Evolutionary conservation across 1,284 basidiomycete genomes (phyloP).

Genomic region (Ceratobasidium papillatum): DNA sequence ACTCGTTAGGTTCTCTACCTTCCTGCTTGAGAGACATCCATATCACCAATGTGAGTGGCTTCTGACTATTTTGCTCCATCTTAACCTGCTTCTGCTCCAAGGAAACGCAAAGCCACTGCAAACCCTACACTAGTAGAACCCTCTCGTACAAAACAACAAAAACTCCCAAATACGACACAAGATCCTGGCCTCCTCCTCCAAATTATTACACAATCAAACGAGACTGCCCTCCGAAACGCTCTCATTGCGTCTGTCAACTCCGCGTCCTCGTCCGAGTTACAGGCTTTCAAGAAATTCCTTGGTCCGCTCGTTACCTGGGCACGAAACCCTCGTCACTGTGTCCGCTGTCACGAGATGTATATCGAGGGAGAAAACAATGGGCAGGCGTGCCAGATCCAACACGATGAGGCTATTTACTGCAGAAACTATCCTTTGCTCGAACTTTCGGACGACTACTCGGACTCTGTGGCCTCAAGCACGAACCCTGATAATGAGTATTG

Average conservation of each 20-base stretch:
- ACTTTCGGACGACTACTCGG: not conserved
- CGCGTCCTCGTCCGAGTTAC: not conserved
- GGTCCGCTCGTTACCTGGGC: not conserved
- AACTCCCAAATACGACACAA: not conserved
- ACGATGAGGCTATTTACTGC: not conserved
- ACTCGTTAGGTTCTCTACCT: no score
- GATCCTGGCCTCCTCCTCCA: not conserved
- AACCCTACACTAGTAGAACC: not conserved
- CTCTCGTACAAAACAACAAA: not conserved
- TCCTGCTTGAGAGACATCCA: no score
- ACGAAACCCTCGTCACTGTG: not conserved
- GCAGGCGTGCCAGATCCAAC: not conserved
- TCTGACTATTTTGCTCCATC: no score
- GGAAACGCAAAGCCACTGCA: not conserved
- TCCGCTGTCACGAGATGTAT: not conserved
- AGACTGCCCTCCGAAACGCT: not conserved
- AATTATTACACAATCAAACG: not conserved
- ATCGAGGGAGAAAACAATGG: not conserved
- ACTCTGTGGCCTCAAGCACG: not conserved
- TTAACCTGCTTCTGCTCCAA: no score
- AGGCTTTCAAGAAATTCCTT: not conserved
- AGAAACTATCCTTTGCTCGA: not conserved
- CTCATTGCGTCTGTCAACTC: not conserved
- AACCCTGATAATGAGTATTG: not conserved
- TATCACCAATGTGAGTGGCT: no score